These are phyloP conservation scores for Aspergillus ochraceoroseus DNA, from an alignment of 2,329 filamentous ascomycete species.

Conservation along the genomic window DNA sequence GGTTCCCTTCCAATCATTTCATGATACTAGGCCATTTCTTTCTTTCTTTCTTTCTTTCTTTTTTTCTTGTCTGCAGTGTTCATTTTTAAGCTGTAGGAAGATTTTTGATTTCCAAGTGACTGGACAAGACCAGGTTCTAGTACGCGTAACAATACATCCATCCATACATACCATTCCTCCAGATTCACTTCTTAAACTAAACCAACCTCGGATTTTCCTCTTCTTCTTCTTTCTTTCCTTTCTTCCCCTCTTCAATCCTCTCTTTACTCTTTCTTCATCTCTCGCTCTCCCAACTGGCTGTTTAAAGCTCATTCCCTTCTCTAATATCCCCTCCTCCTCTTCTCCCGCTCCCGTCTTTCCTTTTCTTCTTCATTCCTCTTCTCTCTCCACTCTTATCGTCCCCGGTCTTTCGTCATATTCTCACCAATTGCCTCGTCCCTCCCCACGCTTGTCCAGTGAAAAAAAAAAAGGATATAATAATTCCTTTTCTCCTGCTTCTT, in stretches of 20 bases:
- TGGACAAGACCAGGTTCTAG: too few relatives aligned
- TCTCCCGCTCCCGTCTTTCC: not conserved
- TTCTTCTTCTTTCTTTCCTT: not conserved
- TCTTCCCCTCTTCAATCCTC: too few relatives aligned
- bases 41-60: not conserved
- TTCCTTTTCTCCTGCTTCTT: slow-evolving; percentile 17
- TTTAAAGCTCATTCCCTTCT: not conserved
- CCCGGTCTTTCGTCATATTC: slow-evolving; percentile 4
- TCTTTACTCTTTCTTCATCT: not conserved
- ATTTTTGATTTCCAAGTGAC: too few relatives aligned
- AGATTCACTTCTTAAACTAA: too few relatives aligned
- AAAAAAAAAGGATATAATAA: slow-evolving; percentile 9
- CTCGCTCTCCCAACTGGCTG: not conserved
- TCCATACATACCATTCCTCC: too few relatives aligned
- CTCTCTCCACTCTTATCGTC: not conserved
- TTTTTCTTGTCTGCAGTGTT: too few relatives aligned
- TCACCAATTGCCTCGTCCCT: slow-evolving; percentile 20
- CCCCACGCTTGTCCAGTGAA: slow-evolving; percentile 14
- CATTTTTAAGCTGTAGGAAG: too few relatives aligned
- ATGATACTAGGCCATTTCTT: slow-evolving; percentile 8
- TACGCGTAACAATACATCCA: too few relatives aligned
- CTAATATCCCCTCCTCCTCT: not conserved
- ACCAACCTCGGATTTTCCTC: too few relatives aligned
- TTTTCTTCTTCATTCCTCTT: slow-evolving; percentile 2
- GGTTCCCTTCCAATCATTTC: slow-evolving; percentile 16